These are phyloP conservation scores for Syzygium jambos DNA, from an alignment of 345 rosid genomes.

Conservation along the genomic window DNA sequence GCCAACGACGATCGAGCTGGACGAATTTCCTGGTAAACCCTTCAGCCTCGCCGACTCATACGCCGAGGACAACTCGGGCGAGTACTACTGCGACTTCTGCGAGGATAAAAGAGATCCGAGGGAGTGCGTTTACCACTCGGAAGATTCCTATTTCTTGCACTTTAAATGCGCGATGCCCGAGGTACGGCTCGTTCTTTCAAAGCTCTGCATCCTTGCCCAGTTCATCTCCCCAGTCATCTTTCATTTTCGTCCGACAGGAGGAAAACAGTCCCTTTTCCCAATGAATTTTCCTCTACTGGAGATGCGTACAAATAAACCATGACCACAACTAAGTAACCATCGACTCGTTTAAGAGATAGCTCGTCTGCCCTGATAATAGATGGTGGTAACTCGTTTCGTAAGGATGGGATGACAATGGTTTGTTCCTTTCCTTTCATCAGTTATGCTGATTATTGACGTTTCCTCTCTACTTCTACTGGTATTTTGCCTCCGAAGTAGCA, in stretches of 20 bases:
- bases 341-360: neutral
- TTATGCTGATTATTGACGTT: neutral
- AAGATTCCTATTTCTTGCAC: neutral
- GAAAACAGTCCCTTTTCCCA: too few relatives aligned
- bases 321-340: neutral
- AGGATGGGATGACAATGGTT: neutral
- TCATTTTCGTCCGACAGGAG: too few relatives aligned
- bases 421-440: neutral
- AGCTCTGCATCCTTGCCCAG: neutral
- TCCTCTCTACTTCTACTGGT: neutral
- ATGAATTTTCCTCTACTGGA: neutral
- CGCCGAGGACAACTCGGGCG: accelerated
- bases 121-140: neutral
- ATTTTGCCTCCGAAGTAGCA: neutral
- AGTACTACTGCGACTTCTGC: neutral
- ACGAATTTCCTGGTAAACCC: too few relatives aligned
- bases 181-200: neutral
- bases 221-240: neutral
- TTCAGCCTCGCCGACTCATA: neutral
- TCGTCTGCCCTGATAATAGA: neutral
- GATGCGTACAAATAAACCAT: too few relatives aligned
- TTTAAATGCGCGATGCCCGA: neutral
- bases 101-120: neutral
- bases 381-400: neutral
- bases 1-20: accelerated